Evolutionary conservation across 805 yeast species (phyloP), one percentile per base, ranked within the genome.

Genomic region (Myxozyma mucilagina): DNA sequence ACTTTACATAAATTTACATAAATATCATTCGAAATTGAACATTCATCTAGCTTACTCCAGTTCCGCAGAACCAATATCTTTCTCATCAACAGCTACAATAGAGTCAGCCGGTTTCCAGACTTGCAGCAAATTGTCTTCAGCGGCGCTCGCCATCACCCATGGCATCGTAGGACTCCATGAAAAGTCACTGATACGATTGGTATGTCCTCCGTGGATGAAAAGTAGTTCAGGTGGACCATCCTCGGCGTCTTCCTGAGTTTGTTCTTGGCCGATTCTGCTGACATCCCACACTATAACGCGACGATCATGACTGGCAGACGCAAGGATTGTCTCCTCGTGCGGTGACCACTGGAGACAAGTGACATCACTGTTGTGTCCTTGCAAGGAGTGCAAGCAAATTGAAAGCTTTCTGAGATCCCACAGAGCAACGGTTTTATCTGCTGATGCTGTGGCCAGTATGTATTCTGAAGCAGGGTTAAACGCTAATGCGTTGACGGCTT

Each of bases 191-290:
- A 90, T 79, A 56, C 85, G 79, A 51, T 82, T 83, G 1, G 91
- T 84, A 74, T 90, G 97, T 11, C 97, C 97, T 14, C 96, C 96
- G 73, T 91, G 96, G 69, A 89, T 82, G 70, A 89, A 90, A 29
- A 76, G 74, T 59, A 90, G 79, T 71, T 90, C 87, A 5, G 96
- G 94, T 65, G 91, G 96, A 10, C 84, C 83, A 63, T 81, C 82
- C 39, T 80, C 80, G 34, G 80, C 79, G 64, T 82, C 86, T 66
- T 81, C 87, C 31, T 78, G 77, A 55, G 79, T 82, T 60, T 82
- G 82, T 57, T 80, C 83, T 52, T 77, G 78, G 54, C 79, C 82
- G 59, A 87, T 73, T 61, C 79, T 78, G 59, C 78, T 76, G 64
- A 90, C 76, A 68, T 90, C 90, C 97, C 97, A 90, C 35, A 85